Evolutionary conservation across 257 asterid genomes (phyloP).

Genomic region (Solanum raphanifolium): DNA sequence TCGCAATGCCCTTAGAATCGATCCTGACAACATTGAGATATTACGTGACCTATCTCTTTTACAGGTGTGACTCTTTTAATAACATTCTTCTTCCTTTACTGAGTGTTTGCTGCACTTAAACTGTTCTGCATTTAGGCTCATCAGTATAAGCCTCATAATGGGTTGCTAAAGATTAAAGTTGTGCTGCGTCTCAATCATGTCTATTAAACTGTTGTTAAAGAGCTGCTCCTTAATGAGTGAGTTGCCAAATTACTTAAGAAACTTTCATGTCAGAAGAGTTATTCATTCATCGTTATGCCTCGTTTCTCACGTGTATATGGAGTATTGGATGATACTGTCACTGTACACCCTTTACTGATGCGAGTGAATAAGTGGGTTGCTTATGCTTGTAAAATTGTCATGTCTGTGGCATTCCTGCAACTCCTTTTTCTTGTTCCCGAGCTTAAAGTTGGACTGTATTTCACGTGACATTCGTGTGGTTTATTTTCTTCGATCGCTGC

Average conservation of each 20-base stretch:
- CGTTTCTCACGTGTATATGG: not conserved
- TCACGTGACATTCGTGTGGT: not conserved
- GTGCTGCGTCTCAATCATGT: not conserved
- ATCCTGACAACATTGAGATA: slow-evolving; percentile 96
- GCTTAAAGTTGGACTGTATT: not conserved
- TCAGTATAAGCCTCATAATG: not conserved
- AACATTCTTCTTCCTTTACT: not conserved
- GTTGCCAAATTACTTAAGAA: not conserved
- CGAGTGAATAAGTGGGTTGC: not conserved
- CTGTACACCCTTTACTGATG: not conserved
- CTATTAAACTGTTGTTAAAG: not conserved
- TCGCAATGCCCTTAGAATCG: slow-evolving; percentile 90
- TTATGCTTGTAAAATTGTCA: not conserved
- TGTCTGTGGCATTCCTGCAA: not conserved
- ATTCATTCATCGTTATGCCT: not conserved
- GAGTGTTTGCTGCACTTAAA: not conserved
- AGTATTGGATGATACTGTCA: not conserved
- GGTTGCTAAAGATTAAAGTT: not conserved
- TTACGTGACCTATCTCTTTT: slow-evolving; percentile 94
- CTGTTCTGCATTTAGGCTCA: not conserved
- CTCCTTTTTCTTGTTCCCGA: not conserved
- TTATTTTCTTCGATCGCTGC: not conserved
- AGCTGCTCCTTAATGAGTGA: not conserved
- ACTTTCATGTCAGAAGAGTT: not conserved
- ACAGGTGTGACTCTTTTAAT: slow-evolving; percentile 43